Evolutionary conservation across 495 filamentous ascomycete genomes (phyloP).

Genomic region (Aspergillus affinis): DNA sequence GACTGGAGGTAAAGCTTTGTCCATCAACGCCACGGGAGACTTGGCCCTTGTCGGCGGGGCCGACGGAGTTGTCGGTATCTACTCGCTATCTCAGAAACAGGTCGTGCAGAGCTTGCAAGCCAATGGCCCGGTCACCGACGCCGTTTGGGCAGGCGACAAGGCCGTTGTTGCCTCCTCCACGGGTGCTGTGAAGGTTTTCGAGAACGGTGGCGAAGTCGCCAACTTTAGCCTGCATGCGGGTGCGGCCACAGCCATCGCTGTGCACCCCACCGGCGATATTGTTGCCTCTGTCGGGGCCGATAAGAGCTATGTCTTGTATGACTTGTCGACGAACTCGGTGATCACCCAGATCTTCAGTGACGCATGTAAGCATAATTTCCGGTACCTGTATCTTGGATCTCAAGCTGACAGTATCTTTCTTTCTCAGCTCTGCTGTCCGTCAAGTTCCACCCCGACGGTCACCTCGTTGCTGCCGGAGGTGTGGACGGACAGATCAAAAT

Average conservation of each 20-base stretch:
- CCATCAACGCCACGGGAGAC: conserved; percentile 63
- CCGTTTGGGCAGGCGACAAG: conserved; percentile 70
- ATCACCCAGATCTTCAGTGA: conserved; percentile 79
- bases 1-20: conserved; percentile 63
- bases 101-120: conserved; percentile 65
- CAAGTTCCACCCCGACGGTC: conserved; percentile 92
- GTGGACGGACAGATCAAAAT: conserved; percentile 75
- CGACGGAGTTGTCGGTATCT: conserved; percentile 76
- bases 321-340: conserved; percentile 63
- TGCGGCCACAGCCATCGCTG: conserved; percentile 67
- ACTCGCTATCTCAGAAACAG: conserved; percentile 70
- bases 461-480: conserved; percentile 84
- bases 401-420: conserved; percentile 12
- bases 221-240: conserved; percentile 78
- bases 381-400: neutral
- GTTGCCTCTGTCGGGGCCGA: conserved; percentile 86
- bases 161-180: conserved; percentile 72
- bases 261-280: conserved; percentile 84
- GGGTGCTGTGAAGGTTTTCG: conserved; percentile 77
- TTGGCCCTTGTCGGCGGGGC: conserved; percentile 77
- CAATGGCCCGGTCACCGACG: conserved; percentile 72
- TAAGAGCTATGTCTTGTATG: conserved; percentile 92
- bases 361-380: conserved; percentile 59
- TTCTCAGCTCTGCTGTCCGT: conserved; percentile 70
- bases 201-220: conserved; percentile 61